Evolutionary conservation across 371 early-diverging fungal genomes (phyloP).

Genomic region (Phascolomyces articulosus): DNA sequence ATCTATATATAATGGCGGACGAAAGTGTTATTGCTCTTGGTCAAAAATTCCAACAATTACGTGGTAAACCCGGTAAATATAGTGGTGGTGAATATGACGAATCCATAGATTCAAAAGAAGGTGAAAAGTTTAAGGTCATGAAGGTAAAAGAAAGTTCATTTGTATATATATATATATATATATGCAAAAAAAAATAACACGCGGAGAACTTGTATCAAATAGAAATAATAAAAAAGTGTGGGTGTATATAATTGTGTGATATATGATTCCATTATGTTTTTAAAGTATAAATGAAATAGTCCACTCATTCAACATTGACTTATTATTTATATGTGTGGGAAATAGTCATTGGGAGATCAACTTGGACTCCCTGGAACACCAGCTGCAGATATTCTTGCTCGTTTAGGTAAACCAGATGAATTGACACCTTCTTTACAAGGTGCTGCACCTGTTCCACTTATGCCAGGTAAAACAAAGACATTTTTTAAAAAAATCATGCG

Average conservation of each 20-base stretch:
- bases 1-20: slow-evolving; percentile 22
- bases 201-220: not conserved
- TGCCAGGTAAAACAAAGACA: slow-evolving; percentile 44
- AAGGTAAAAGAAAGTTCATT: slow-evolving; percentile 34
- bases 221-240: not conserved
- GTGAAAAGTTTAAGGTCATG: slow-evolving; percentile 57
- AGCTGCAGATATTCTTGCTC: slow-evolving; percentile 38
- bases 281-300: too few species aligned
- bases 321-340: too few species aligned
- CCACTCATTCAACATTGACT: too few species aligned
- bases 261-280: too few species aligned
- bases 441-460: slow-evolving; percentile 27
- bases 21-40: slow-evolving; percentile 39
- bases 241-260: too few species aligned
- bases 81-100: slow-evolving; percentile 50
- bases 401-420: slow-evolving; percentile 62
- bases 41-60: slow-evolving; percentile 42
- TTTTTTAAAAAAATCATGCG: not conserved
- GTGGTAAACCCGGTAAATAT: slow-evolving; percentile 55
- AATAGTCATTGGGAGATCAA: slow-evolving; percentile 43
- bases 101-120: slow-evolving; percentile 55
- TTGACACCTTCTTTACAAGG: slow-evolving; percentile 36
- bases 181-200: not conserved
- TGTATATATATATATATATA: too few species aligned
- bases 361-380: slow-evolving; percentile 50